Evolutionary conservation across 805 yeast genomes (phyloP).

Genomic region (Candida schatavii): DNA sequence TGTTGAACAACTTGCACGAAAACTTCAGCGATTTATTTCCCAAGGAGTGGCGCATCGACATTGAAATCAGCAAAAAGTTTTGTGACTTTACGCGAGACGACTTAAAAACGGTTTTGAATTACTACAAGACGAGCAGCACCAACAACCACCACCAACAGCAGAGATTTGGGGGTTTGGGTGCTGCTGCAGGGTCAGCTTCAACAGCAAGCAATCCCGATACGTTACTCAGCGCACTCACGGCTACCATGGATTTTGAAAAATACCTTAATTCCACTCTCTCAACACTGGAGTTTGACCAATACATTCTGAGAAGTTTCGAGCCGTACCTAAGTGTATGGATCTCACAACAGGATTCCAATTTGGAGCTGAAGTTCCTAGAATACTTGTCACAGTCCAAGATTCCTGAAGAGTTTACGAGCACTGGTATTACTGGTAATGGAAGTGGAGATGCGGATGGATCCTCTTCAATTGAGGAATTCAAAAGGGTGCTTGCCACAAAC

Average conservation of each 20-base stretch:
- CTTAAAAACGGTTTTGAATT: conserved; percentile 50
- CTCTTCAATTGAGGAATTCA: conserved; percentile 21
- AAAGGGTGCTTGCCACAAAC: conserved; percentile 40
- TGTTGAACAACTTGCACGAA: conserved; percentile 57
- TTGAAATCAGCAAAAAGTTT: conserved; percentile 58
- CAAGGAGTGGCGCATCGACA: conserved; percentile 64
- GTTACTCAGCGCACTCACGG: conserved; percentile 66
- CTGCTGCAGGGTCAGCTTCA: too few species aligned
- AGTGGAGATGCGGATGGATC: background rate
- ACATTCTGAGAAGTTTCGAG: conserved; percentile 69
- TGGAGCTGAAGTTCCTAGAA: conserved; percentile 61
- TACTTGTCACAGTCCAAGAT: conserved; percentile 59
- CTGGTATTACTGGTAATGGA: too few species aligned
- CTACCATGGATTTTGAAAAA: conserved; percentile 81
- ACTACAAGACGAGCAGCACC: conserved; percentile 22
- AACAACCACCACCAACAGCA: background rate
- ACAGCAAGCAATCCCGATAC: conserved; percentile 43
- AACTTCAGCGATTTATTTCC: conserved; percentile 61
- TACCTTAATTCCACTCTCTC: conserved; percentile 63
- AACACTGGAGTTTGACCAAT: conserved; percentile 39
- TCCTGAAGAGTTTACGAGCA: conserved; percentile 33
- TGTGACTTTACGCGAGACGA: conserved; percentile 70
- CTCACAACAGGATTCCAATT: conserved; percentile 68
- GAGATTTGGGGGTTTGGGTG: too few species aligned
- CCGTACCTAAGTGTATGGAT: conserved; percentile 87